These are phyloP conservation scores for Colletotrichum tropicale DNA, from an alignment of 2,329 filamentous ascomycete genomes.

Conservation along the genomic window DNA sequence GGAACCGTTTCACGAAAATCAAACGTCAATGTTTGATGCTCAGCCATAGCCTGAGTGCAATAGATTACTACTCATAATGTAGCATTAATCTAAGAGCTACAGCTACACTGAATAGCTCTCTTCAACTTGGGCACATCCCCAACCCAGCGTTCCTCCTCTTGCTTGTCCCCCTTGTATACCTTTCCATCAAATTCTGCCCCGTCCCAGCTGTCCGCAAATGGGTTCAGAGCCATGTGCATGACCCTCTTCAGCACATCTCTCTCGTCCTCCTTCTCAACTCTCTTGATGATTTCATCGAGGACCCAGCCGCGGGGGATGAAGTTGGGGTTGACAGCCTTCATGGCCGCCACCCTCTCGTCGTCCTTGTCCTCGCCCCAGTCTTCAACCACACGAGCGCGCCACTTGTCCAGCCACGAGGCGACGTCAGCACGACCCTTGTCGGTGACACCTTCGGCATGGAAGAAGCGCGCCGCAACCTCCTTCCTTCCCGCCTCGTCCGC, in stretches of 20 bases:
- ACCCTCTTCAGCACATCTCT: conserved; percentile 77
- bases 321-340: conserved; percentile 91
- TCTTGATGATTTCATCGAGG: conserved; percentile 87
- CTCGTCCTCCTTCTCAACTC: conserved; percentile 85
- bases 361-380: conserved; percentile 75
- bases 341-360: conserved; percentile 67
- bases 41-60: neutral
- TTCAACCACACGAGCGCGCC: conserved; percentile 72
- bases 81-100: conserved; percentile 71
- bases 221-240: conserved; percentile 83
- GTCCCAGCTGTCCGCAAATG: conserved; percentile 82
- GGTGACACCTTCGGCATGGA: conserved; percentile 75
- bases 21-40: neutral
- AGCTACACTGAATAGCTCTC: conserved; percentile 91
- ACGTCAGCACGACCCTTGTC: conserved; percentile 70
- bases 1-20: neutral
- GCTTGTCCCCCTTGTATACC: conserved; percentile 61
- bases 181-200: conserved; percentile 51
- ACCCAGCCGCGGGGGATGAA: conserved; percentile 93
- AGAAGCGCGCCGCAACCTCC: conserved; percentile 74
- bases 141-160: conserved; percentile 83
- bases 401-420: conserved; percentile 80
- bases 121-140: conserved; percentile 81
- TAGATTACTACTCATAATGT: neutral
- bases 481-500: conserved; percentile 67